A percentile compares a stretch with the other conserved stretches of the same genome.
Conservation (phyloP, 208 protist species). For the Herpetomonas samuelpessoai region DNA sequence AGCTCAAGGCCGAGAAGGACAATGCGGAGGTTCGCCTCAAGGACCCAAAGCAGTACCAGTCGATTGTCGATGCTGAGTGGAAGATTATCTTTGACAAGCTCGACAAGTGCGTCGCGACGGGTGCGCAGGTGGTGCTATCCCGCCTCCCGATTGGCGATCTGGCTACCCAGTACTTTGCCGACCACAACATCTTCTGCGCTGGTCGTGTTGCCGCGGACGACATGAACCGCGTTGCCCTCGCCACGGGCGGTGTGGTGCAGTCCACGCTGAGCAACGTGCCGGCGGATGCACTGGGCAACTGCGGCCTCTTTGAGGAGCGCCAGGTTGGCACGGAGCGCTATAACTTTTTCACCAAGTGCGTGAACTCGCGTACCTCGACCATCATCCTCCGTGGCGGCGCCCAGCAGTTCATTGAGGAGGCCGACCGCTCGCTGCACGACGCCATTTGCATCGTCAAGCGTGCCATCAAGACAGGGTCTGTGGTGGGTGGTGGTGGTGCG, state of each 20-base stretch:
- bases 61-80: slow-evolving; percentile 99
- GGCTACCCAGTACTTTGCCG: slow-evolving; percentile 99
- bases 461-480: slow-evolving; percentile 94
- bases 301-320: slow-evolving; percentile 98
- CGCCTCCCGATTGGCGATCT: slow-evolving; percentile 99
- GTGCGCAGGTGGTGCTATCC: slow-evolving; percentile 99
- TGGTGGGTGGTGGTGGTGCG: slow-evolving; percentile 99
- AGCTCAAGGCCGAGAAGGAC: slow-evolving; percentile 99
- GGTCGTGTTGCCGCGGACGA: slow-evolving; percentile 98
- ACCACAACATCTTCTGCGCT: slow-evolving; percentile 99
- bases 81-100: slow-evolving; percentile 99
- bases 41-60: slow-evolving; percentile 99
- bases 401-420: slow-evolving; percentile 99
- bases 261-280: slow-evolving; percentile 97
- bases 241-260: slow-evolving; percentile 97
- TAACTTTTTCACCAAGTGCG: slow-evolving; percentile 99
- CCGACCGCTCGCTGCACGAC: slow-evolving; percentile 99
- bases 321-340: slow-evolving; percentile 98
- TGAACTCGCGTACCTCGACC: slow-evolving; percentile 86
- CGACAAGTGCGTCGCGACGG: slow-evolving; percentile 97
- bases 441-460: slow-evolving; percentile 99
- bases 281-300: slow-evolving; percentile 93
- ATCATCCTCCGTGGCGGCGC: slow-evolving; percentile 97
- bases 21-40: slow-evolving; percentile 99
- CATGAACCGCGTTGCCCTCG: slow-evolving; percentile 94